A percentile compares a stretch with the other conserved stretches of the same genome.
Evolutionary conservation across 1,284 basidiomycete species (phyloP).

Genomic region (Entoloma clypeatum): DNA sequence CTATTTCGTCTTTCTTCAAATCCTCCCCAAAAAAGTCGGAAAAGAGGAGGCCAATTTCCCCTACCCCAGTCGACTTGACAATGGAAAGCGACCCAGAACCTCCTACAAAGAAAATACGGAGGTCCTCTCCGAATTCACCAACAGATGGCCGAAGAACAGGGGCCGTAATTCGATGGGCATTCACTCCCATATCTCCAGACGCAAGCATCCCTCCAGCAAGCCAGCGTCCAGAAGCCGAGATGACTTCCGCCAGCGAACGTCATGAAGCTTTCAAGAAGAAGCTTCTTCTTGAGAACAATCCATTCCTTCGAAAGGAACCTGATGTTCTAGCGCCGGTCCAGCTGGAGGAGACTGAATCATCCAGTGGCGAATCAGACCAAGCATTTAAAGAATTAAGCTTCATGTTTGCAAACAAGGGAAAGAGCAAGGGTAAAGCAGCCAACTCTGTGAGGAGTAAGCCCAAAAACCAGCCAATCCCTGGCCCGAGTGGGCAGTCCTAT

Average conservation of each 20-base stretch:
- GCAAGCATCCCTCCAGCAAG: constrained; percentile 17
- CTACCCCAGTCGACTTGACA: constrained; percentile 62
- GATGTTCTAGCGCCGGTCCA: constrained; percentile 13
- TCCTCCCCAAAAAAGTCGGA: constrained; percentile 24
- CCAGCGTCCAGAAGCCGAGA: constrained; percentile 21
- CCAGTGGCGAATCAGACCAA: constrained; percentile 41
- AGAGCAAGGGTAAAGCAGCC: constrained; percentile 31
- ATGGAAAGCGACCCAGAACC: constrained; percentile 37
- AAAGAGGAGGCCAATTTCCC: constrained; percentile 33
- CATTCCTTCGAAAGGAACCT: constrained; percentile 20
- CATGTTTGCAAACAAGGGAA: constrained; percentile 43
- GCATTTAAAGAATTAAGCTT: constrained; percentile 47
- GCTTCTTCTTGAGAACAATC: constrained; percentile 46
- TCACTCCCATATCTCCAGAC: constrained; percentile 25
- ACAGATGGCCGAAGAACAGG: constrained; percentile 5
- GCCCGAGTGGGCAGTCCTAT: constrained; percentile 75
- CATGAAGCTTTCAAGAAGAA: constrained; percentile 55
- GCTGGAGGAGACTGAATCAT: constrained; percentile 25
- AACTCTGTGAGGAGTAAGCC: constrained; percentile 23
- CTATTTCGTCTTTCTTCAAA: constrained; percentile 57
- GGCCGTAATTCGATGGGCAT: constrained; percentile 23
- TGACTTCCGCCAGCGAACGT: constrained; percentile 26
- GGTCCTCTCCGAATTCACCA: constrained; percentile 10
- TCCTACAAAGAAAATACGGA: constrained; percentile 34
- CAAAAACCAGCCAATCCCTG: constrained; percentile 51